phyloP scores from a whole-genome alignment of 345 rosid species.

The Euphorbia peplus region DNA sequence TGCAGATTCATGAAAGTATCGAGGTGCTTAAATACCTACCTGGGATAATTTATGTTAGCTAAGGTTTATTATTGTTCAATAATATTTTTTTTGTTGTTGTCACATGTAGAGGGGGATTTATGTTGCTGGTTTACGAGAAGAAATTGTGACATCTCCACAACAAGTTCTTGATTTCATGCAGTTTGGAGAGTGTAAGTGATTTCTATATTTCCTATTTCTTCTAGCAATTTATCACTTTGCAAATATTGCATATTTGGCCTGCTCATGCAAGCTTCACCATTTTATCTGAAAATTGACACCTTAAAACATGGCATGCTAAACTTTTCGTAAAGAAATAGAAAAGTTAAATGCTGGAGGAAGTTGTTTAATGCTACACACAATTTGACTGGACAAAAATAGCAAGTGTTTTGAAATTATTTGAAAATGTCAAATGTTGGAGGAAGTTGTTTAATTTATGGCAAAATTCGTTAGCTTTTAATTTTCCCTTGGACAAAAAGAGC shows the following conservation, averaged over 20 bases:
- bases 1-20: conserved; percentile 85
- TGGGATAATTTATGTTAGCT: not conserved
- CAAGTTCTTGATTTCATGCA: conserved; percentile 92
- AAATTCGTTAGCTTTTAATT: not conserved
- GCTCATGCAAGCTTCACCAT: not conserved
- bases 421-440: not conserved
- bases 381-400: too few species aligned
- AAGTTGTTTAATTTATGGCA: not conserved
- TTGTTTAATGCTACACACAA: too few species aligned
- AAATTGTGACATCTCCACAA: conserved; percentile 83
- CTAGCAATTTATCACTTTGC: not conserved
- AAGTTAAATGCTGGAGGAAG: not conserved
- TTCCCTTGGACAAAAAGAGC: too few species aligned
- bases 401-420: too few species aligned
- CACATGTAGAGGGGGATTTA: conserved; percentile 70
- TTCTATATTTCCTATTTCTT: not conserved
- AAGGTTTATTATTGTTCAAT: not conserved
- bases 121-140: conserved; percentile 96
- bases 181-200: conserved; percentile 74
- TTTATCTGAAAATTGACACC: not conserved
- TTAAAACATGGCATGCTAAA: not conserved
- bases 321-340: not conserved
- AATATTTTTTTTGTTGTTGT: conserved; percentile 15
- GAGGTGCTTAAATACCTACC: conserved; percentile 47
- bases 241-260: not conserved